Evolutionary conservation across 2,329 filamentous ascomycete genomes (phyloP), one percentile per base, ranked within the genome.

Genomic region (Chaetomium globosum): DNA sequence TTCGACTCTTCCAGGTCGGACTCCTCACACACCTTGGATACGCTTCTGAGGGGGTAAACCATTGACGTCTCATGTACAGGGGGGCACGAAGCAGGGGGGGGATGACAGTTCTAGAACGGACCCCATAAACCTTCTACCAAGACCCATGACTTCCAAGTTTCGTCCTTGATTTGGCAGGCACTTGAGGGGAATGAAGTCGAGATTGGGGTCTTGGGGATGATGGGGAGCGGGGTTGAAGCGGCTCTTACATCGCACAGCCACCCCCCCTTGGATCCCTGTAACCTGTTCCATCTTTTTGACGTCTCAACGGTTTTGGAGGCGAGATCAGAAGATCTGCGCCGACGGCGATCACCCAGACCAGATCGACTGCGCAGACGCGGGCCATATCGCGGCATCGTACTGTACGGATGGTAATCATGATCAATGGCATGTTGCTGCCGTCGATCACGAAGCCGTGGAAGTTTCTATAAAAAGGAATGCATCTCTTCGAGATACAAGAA

Each of bases 211-310:
- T 33, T 21, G 31, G 39, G 30, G 30, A 36, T 36, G 9, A 43
- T 46, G 33, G 52, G 8, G 46, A 48, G 39, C 33, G 55, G 21
- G 26, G 33, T 57, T 31, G 51, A 55, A 12, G 56, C 61, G 55
- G 55, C 55, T 64, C 61, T 64, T 65, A 56, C 57, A 61, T 58
- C 43, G 21, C 63, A 65, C 58, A 61, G 58, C 58, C 57, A 60
- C 63, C 51, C 46, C 54, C 55, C 55, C 48, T 16, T 6, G 5
- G 28, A 28, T 19, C 53, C n/a, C 26, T 33, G 51, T 31, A 26
- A 31, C 39, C 7, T 26, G 19, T 21, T n/a, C 21, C 43, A 16
- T 49, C 39, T 52, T 39, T 49, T 60, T 52, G 58, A 60, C 58
- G 48, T 52, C 51, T 48, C 10, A 39, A 33, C 39, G 49, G 36